A percentile compares a stretch with the other conserved stretches of the same genome.
phyloP scores from a whole-genome alignment of 2,329 filamentous ascomycete genomes.

The Ophiocordyceps camponoti-floridani region DNA sequence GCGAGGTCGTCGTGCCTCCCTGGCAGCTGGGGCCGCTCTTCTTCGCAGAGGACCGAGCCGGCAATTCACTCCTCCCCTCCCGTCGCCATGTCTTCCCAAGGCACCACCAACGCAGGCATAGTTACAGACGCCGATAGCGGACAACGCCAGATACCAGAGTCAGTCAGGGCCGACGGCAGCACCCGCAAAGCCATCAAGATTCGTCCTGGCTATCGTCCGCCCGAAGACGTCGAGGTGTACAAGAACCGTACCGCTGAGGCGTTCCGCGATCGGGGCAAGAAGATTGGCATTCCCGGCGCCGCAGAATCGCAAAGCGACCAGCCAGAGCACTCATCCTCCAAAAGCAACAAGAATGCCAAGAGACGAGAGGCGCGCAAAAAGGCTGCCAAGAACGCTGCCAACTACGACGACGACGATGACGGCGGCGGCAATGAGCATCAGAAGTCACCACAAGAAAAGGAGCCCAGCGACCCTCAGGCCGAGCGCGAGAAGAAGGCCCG shows the following conservation, averaged over 20 bases:
- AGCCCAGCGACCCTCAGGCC: slow-evolving; percentile 50
- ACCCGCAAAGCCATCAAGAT: slow-evolving; percentile 91
- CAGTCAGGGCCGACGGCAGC: slow-evolving; percentile 69
- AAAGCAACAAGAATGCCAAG: slow-evolving; percentile 89
- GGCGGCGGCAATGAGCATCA: slow-evolving; percentile 5
- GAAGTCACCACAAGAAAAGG: slow-evolving; percentile 16
- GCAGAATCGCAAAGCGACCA: slow-evolving; percentile 35
- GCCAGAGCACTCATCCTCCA: slow-evolving; percentile 44
- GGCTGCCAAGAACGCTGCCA: slow-evolving; percentile 29
- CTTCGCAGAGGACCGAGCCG: not conserved
- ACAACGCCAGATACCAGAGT: slow-evolving; percentile 77
- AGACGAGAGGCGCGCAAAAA: slow-evolving; percentile 37
- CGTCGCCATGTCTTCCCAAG: slow-evolving; percentile 25
- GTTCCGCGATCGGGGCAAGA: slow-evolving; percentile 55
- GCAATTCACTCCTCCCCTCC: not conserved
- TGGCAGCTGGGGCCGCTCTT: not conserved
- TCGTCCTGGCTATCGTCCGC: slow-evolving; percentile 79
- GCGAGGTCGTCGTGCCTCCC: not conserved
- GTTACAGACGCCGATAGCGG: slow-evolving; percentile 60
- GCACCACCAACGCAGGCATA: slow-evolving; percentile 49
- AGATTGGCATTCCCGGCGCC: slow-evolving; percentile 55
- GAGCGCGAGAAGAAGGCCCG: slow-evolving; percentile 88
- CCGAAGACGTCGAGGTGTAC: slow-evolving; percentile 92
- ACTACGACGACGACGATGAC: slow-evolving; percentile 32
- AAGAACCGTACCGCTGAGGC: slow-evolving; percentile 79